Evolutionary conservation across 192 early-diverging fungal genomes (phyloP).

Genomic region (Dimargaris xerosporica): DNA sequence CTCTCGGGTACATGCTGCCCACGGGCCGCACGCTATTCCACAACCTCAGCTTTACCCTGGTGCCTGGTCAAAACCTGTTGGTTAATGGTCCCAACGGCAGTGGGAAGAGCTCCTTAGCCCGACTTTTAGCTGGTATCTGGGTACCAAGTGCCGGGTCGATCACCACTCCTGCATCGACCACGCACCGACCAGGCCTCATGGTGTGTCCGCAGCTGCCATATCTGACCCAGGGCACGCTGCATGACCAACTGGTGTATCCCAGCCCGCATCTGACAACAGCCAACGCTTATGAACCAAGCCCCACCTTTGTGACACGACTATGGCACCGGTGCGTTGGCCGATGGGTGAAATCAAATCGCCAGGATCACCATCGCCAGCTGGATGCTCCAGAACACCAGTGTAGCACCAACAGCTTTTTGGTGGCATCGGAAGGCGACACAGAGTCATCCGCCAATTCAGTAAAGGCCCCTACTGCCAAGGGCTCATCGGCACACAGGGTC

Average conservation of each 20-base stretch:
- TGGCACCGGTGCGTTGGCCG: neutral
- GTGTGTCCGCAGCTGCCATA: constrained; percentile 58
- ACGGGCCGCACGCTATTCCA: constrained; percentile 19
- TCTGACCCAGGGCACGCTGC: constrained; percentile 39
- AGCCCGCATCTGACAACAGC: neutral
- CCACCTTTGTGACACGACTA: neutral
- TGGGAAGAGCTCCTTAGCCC: constrained; percentile 72
- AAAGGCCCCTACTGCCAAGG: neutral
- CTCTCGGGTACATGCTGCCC: constrained; percentile 10
- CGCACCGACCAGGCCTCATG: constrained; percentile 27
- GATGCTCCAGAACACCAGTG: neutral
- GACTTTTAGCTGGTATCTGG: constrained; percentile 67
- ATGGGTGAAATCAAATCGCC: neutral
- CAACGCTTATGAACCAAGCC: neutral
- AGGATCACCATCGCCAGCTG: neutral
- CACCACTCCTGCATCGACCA: constrained; percentile 13
- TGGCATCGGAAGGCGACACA: too few relatives aligned
- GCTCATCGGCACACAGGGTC: neutral
- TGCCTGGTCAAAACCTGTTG: constrained; percentile 38
- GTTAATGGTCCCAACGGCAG: constrained; percentile 64
- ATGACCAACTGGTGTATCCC: constrained; percentile 51
- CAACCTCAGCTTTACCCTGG: constrained; percentile 32
- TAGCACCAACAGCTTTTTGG: neutral
- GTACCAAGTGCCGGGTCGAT: constrained; percentile 33
- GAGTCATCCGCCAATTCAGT: too few relatives aligned